A percentile compares a stretch with the other conserved stretches of the same genome.
Evolutionary conservation across 1,284 basidiomycete species (phyloP).

Genomic region (Rhodotorula sp.): DNA sequence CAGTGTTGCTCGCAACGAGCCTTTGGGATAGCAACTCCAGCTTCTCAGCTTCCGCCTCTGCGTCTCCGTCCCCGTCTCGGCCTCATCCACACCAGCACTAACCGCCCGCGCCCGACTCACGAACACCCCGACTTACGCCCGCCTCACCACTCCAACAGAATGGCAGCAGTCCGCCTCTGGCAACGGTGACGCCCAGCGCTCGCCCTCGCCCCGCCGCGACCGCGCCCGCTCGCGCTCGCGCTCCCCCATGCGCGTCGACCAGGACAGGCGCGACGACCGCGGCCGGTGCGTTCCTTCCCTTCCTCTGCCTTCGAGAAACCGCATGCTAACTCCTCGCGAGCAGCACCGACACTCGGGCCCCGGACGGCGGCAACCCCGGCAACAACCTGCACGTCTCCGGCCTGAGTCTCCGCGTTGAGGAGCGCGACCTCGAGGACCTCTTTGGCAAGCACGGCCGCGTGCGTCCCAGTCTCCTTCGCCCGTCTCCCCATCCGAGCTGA

Average conservation of each 20-base stretch:
- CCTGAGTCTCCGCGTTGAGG: conserved; percentile 75
- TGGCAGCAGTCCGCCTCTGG: conserved; percentile 7
- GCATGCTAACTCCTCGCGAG: neutral
- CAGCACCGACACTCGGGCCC: conserved; percentile 1
- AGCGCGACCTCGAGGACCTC: conserved; percentile 79
- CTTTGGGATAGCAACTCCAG: neutral
- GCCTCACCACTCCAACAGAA: conserved; percentile 20
- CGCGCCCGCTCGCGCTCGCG: conserved; percentile 31
- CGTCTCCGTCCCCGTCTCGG: neutral
- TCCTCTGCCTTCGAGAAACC: too few relatives aligned
- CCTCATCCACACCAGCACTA: neutral
- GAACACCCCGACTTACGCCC: conserved; percentile 28
- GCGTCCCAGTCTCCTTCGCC: conserved; percentile 50
- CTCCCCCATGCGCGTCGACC: conserved; percentile 32
- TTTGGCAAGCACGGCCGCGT: conserved; percentile 90
- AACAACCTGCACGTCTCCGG: conserved; percentile 97
- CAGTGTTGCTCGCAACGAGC: neutral
- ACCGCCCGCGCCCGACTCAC: neutral
- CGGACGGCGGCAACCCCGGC: conserved; percentile 67
- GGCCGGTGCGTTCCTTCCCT: conserved; percentile 12
- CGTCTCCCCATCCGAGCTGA: neutral
- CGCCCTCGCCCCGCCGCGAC: conserved; percentile 31
- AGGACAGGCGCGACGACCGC: conserved; percentile 28
- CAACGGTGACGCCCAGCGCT: conserved; percentile 21
- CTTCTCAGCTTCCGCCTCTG: conserved; percentile 1